phyloP scores from a whole-genome alignment of 306 rosid genomes.

The Acacia confusa region DNA sequence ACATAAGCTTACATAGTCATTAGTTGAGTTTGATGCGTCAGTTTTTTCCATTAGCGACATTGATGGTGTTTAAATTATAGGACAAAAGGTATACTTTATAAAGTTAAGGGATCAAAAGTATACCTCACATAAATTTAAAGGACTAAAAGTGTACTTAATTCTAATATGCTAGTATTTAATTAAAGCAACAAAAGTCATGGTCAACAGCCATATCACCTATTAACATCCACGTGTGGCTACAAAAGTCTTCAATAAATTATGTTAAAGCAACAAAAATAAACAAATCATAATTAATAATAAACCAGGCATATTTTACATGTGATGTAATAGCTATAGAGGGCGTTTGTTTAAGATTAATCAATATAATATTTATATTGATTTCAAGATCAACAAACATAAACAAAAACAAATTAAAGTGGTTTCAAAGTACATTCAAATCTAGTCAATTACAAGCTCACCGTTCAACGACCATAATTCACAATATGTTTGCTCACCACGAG shows the following conservation, averaged over 20 bases:
- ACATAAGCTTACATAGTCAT: too few species aligned
- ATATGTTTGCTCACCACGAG: not conserved
- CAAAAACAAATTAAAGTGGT: not conserved
- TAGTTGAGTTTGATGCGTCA: too few species aligned
- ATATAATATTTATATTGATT: not conserved
- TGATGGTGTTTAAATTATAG: too few species aligned
- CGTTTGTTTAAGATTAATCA: not conserved
- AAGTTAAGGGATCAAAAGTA: too few species aligned
- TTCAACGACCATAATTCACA: not conserved
- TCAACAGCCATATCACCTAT: not conserved
- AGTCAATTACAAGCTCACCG: not conserved
- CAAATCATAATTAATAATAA: not conserved
- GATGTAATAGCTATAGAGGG: not conserved
- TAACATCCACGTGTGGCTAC: not conserved
- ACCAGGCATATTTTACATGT: not conserved
- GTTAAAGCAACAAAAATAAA: not conserved
- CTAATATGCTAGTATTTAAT: too few species aligned
- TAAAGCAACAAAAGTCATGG: too few species aligned
- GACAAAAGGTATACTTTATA: too few species aligned
- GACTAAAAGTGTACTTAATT: too few species aligned
- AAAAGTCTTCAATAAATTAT: not conserved
- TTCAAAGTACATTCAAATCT: not conserved
- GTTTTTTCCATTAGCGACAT: too few species aligned
- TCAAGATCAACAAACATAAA: not conserved
- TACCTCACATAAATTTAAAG: too few species aligned